Conservation (phyloP, 306 rosid species). For the Delonix regia region DNA sequence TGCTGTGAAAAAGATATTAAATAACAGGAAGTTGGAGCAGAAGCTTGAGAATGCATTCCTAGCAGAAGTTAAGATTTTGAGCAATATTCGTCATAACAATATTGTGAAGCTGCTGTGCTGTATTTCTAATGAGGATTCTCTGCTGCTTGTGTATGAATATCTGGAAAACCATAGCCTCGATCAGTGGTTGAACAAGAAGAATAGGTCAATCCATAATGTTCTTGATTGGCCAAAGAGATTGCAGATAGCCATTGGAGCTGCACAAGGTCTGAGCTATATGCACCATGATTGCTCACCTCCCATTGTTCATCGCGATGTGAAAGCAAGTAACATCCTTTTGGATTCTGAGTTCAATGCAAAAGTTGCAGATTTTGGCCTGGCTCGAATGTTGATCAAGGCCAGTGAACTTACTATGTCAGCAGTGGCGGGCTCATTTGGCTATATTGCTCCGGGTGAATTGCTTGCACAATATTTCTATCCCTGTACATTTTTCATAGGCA, state of each 20-base stretch:
- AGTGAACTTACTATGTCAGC: constrained; percentile 78
- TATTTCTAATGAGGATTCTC: constrained; percentile 56
- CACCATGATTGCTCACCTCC: constrained; percentile 77
- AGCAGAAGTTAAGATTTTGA: constrained; percentile 71
- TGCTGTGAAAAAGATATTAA: constrained; percentile 72
- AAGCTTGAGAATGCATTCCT: constrained; percentile 70
- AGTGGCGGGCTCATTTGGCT: constrained; percentile 92
- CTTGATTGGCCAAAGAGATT: constrained; percentile 78
- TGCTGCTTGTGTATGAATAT: constrained; percentile 85
- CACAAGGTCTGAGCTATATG: constrained; percentile 87
- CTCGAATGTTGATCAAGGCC: constrained; percentile 67
- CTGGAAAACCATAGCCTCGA: constrained; percentile 72
- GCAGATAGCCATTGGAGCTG: constrained; percentile 71
- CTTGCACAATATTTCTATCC: neutral
- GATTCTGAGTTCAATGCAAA: constrained; percentile 76
- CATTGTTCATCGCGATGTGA: constrained; percentile 76
- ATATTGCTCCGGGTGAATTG: constrained; percentile 87
- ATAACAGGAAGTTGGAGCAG: constrained; percentile 50
- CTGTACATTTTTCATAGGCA: neutral
- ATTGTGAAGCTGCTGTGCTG: constrained; percentile 77
- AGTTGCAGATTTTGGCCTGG: constrained; percentile 90
- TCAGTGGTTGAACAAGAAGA: constrained; percentile 59
- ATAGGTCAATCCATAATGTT: constrained; percentile 29
- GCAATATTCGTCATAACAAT: constrained; percentile 76
- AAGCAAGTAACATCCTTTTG: constrained; percentile 78